Evolutionary conservation across 108 stramenopile species (phyloP), one percentile per base, ranked within the genome.

Genomic region (Skeletonema marinoi): DNA sequence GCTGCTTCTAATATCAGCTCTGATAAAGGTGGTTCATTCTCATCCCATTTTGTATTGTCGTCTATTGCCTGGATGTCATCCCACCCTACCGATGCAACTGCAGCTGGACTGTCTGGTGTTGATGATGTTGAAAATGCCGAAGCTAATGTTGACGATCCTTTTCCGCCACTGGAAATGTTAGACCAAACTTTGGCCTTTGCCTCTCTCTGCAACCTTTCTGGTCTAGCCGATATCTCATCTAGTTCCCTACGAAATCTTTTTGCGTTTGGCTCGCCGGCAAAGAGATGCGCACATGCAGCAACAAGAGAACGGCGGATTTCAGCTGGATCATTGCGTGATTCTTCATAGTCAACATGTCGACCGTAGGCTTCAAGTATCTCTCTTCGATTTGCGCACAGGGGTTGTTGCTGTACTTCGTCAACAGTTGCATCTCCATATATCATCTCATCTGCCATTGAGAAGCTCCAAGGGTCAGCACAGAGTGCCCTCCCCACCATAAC

Each of bases 401-500:
- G 44, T 0, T 46, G 44, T 46, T 46, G 3, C 0, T 46, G 44
- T n/a, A 46, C 16, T n/a, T 46, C 2, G n/a, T 90, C 89, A 84
- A 90, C 90, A 46, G 32, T 32, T 6, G 65, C 30, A 31, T 86
- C 75, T n/a, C 90, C 92, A 61, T 88, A 93, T 74, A 88, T 90
- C 69, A 83, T 91, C 35, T 90, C 84, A 84, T 93, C 92, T 2
- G 85, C 86, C 16, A 46, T 4, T 4, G 44, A 46, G 44, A 46
- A 46, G 5, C 44, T n/a, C 44, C 44, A 46, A n/a, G 44, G 44
- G 41, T 93, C 92, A 19, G 75, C 74, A 44, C 90, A 84, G 9
- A 85, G 75, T 7, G 87, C 78, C 42, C 92, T 78, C 36, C 92
- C 92, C 39, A 93, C 63, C 90, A 93, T 90, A 32, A 85, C 85